Evolutionary conservation across 1,284 basidiomycete genomes (phyloP).

Genomic region (Hemileia vastatrix): DNA sequence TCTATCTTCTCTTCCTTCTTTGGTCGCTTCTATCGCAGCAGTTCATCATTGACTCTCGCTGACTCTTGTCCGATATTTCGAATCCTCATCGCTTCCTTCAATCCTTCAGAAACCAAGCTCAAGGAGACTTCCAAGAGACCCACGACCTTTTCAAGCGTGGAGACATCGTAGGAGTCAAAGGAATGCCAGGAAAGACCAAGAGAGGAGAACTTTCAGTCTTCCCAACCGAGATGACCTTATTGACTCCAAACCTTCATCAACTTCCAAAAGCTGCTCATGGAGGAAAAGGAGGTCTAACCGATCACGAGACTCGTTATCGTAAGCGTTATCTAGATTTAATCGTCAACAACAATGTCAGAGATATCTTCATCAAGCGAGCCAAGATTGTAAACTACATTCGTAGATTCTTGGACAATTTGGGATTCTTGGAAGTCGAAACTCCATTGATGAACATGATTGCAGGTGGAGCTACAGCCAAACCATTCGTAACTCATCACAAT

Average conservation of each 20-base stretch:
- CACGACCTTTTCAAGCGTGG: constrained; percentile 87
- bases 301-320: constrained; percentile 92
- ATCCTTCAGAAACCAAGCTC: constrained; percentile 48
- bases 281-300: constrained; percentile 61
- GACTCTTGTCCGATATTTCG: too few relatives aligned
- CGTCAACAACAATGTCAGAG: constrained; percentile 78
- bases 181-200: constrained; percentile 81
- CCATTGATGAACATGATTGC: constrained; percentile 96
- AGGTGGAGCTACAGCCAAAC: constrained; percentile 95
- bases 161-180: constrained; percentile 87
- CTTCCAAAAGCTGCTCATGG: constrained; percentile 50
- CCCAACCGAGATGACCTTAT: constrained; percentile 69
- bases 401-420: constrained; percentile 76
- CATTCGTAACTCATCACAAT: constrained; percentile 97
- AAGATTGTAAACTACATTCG: constrained; percentile 83
- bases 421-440: constrained; percentile 98
- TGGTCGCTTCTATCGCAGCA: too few relatives aligned
- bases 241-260: constrained; percentile 94
- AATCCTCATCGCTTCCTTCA: too few relatives aligned
- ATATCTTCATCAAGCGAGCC: constrained; percentile 80
- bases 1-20: too few relatives aligned
- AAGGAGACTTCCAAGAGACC: constrained; percentile 59
- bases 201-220: constrained; percentile 90
- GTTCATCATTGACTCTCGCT: too few relatives aligned
- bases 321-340: constrained; percentile 98